Conservation (phyloP, 495 filamentous ascomycete genomes). For the Durotheca rogersii region DNA sequence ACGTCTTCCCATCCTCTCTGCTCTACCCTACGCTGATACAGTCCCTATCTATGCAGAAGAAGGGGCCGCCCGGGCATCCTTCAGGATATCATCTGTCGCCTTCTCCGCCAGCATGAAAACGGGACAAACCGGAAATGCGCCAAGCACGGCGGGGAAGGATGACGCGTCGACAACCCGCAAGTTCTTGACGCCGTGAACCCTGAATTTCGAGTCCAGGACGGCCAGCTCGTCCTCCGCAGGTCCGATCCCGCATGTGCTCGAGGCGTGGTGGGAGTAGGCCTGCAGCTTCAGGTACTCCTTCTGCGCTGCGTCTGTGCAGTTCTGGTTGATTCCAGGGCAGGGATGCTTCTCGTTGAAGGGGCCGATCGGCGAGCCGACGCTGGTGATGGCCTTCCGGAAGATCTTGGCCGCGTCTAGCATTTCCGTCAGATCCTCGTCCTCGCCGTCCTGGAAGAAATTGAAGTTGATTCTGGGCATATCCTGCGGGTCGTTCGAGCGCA, state of each 20-base stretch:
- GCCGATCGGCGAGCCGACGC: conserved; percentile 34
- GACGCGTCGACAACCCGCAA: conserved; percentile 59
- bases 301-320: conserved; percentile 43
- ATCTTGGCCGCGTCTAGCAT: conserved; percentile 52
- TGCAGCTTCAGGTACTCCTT: conserved; percentile 48
- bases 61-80: conserved; percentile 45
- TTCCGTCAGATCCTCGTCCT: conserved; percentile 47
- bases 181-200: conserved; percentile 49
- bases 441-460: conserved; percentile 52
- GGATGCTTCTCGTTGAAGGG: conserved; percentile 48
- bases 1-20: background rate
- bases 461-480: conserved; percentile 58
- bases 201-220: conserved; percentile 53
- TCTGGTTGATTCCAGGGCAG: conserved; percentile 38
- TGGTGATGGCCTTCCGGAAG: conserved; percentile 44
- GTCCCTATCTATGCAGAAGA: background rate
- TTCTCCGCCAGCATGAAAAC: conserved; percentile 66
- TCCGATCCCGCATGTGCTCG: conserved; percentile 51
- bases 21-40: background rate
- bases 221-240: conserved; percentile 49
- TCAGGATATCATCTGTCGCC: conserved; percentile 61
- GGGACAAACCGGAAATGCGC: conserved; percentile 59
- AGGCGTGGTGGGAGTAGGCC: conserved; percentile 55
- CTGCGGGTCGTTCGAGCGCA: conserved; percentile 52
- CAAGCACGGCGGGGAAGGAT: conserved; percentile 54